These are phyloP conservation scores for Cydonia oblonga DNA, from an alignment of 331 rosid genomes.

Conservation along the genomic window DNA sequence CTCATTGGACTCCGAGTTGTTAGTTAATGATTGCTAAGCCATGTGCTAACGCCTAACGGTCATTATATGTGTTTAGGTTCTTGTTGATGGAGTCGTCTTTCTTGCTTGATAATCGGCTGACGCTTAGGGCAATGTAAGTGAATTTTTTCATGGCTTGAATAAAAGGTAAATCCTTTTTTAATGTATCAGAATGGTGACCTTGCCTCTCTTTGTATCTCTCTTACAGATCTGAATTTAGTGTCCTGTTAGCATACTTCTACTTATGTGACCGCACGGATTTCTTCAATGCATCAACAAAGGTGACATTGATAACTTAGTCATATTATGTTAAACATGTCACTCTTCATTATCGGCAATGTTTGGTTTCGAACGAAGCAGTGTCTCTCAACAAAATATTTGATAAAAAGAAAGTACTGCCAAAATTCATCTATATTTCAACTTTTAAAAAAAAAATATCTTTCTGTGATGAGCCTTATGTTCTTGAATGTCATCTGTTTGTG, in stretches of 20 bases:
- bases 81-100: conserved; percentile 64
- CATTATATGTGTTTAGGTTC: conserved; percentile 41
- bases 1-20: not conserved
- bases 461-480: not conserved
- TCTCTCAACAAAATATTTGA: not conserved
- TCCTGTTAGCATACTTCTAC: conserved; percentile 62
- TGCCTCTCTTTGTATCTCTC: not conserved
- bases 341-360: not conserved
- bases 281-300: conserved; percentile 72
- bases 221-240: conserved; percentile 74
- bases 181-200: conserved; percentile 17
- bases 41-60: not conserved
- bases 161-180: not conserved
- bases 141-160: not conserved
- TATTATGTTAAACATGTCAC: not conserved
- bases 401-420: not conserved
- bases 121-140: conserved; percentile 89
- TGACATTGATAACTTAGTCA: conserved; percentile 3
- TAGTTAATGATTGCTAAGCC: conserved; percentile 8
- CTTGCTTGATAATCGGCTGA: conserved; percentile 75
- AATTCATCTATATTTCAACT: no score
- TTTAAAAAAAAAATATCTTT: not conserved
- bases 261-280: conserved; percentile 83
- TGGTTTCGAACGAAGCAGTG: not conserved
- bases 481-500: conserved; percentile 19